Conservation (phyloP, 495 filamentous ascomycete species). For the Trichoderma virens region DNA sequence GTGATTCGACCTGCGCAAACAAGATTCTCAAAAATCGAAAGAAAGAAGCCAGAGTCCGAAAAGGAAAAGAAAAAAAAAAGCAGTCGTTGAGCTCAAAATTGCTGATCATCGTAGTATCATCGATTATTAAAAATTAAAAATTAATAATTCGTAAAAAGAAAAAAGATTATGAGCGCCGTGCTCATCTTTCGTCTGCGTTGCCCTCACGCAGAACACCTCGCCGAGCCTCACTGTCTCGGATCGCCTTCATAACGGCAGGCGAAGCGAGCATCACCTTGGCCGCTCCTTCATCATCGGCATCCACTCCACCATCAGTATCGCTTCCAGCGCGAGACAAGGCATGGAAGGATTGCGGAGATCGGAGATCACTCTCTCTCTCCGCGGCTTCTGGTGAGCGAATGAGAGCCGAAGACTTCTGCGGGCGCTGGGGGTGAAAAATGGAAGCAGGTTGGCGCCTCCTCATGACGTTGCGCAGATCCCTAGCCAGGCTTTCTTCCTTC, state of each 20-base stretch:
- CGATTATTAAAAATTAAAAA: not conserved
- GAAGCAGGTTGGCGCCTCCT: constrained; percentile 4
- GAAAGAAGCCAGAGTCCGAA: not conserved
- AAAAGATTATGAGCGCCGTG: not conserved
- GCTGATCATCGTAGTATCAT: not conserved
- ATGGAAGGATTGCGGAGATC: constrained; percentile 3
- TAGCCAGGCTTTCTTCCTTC: not conserved
- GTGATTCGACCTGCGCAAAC: constrained; percentile 3
- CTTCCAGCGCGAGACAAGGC: not conserved
- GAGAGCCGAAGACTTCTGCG: constrained; percentile 4
- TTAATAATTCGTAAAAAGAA: not conserved
- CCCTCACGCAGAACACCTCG: not conserved
- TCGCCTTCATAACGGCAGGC: constrained; percentile 8
- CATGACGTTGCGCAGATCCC: constrained; percentile 5
- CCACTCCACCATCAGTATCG: not conserved
- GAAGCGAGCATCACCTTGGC: not conserved
- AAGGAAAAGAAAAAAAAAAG: not conserved
- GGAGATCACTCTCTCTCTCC: not conserved
- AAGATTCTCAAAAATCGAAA: not conserved
- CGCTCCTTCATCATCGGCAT: not conserved
- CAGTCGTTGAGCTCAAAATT: not conserved
- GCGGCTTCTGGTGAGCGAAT: not conserved
- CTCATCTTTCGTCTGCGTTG: constrained; percentile 5
- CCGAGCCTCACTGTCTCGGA: constrained; percentile 1
- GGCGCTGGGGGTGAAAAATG: not conserved